Evolutionary conservation across 2,329 filamentous ascomycete species (phyloP).

Genomic region (Monilinia vaccinii-corymbosi): DNA sequence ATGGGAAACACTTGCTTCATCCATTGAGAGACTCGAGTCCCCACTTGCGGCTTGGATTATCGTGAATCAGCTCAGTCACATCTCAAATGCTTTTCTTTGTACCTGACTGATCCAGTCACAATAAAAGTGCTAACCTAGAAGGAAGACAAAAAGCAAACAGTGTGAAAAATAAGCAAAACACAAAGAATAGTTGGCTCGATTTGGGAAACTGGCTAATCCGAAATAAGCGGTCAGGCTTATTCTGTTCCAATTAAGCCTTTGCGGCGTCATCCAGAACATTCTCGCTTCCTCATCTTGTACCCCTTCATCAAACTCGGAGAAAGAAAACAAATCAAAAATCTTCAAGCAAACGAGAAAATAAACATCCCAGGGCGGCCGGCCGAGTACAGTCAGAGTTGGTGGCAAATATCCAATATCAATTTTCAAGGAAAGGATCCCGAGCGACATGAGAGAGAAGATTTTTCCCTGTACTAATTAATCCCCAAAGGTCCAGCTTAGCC

Average conservation of each 20-base stretch:
- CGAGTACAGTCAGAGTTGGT: background rate
- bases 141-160: background rate
- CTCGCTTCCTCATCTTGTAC: background rate
- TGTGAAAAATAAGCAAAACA: background rate
- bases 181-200: background rate
- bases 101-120: background rate
- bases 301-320: background rate
- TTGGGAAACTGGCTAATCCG: background rate
- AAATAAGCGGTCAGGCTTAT: background rate
- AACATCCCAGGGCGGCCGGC: background rate
- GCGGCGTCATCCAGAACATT: slow-evolving; percentile 5
- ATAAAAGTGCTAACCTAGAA: background rate
- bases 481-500: slow-evolving; percentile 1
- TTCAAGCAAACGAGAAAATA: background rate
- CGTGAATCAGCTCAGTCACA: background rate
- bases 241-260: background rate
- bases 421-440: background rate
- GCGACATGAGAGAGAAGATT: background rate
- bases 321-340: too few relatives aligned
- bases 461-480: background rate
- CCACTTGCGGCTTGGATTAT: slow-evolving; percentile 6
- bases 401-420: background rate
- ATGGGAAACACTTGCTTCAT: background rate
- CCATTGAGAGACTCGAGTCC: background rate
- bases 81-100: slow-evolving; percentile 4